Evolutionary conservation across 164 flowering plant species (phyloP), one percentile per base, ranked within the genome.

Genomic region (Euptelea pleiosperma): DNA sequence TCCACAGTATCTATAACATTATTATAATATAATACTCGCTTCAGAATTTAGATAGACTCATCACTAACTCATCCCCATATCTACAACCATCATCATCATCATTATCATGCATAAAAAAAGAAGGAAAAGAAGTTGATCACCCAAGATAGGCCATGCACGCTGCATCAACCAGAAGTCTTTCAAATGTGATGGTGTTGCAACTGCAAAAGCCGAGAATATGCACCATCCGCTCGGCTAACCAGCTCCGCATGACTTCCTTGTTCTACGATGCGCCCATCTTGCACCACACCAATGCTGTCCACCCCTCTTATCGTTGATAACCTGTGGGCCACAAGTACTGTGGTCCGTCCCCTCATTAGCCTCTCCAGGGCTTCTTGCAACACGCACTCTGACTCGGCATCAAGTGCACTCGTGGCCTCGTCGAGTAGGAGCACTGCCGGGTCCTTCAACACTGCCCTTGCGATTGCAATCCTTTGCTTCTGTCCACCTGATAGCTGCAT

Each of bases 401-500:
- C 99, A 3, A 94, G 82, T 3, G 97, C 97, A 49, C 99, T 94
- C 0, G 98, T 94, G 3, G 97, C 99, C 71, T 94, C 99, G 42
- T 94, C 98, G 1, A 94, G 77, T 0, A 91, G 60, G 6, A 94
- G 81, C 3, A 94, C 78, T 8, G 90, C 60, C 0, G 97, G 99
- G 74, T 91, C 80, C 72, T 91, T 94, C 1, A 94, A 86, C 33
- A 94, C 94, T 0, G 98, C 97, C 29, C 99, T 77, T 0, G 99
- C 97, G 7, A 94, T 94, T 3, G 99, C 99, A 8, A 94, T 89
- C 45, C 97, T 77, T 65, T 94, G 99, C 58, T 89, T 94, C 64
- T 94, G 99, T 6, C 99, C 99, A 1, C 99, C 99, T 0, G 98
- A 91, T 19, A 94, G 87, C 71, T 91, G 99, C 37, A 94, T 96